Evolutionary conservation across 164 flowering plant species (phyloP).

Genomic region (Magnolia kwangsiensis): DNA sequence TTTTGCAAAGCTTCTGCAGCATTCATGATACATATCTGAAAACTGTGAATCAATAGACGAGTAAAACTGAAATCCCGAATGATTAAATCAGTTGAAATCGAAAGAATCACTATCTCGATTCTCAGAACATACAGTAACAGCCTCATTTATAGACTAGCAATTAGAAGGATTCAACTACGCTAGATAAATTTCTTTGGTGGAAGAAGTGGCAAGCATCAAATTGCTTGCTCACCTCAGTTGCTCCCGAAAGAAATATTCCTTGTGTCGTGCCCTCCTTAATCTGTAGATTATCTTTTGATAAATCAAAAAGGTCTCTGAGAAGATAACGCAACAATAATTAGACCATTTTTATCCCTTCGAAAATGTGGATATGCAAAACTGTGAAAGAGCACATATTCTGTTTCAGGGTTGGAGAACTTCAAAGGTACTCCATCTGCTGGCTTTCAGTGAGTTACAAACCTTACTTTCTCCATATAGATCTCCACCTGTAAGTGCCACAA

Average conservation of each 20-base stretch:
- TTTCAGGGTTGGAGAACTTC: too few relatives aligned
- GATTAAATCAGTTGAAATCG: background rate
- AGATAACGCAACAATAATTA: too few relatives aligned
- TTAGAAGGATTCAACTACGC: background rate
- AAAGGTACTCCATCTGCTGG: too few relatives aligned
- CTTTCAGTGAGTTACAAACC: too few relatives aligned
- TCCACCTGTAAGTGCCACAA: too few relatives aligned
- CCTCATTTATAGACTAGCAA: background rate
- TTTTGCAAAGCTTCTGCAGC: slow-evolving; percentile 54
- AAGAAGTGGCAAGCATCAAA: too few relatives aligned
- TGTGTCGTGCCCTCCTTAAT: slow-evolving; percentile 46
- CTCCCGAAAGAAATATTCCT: slow-evolving; percentile 66
- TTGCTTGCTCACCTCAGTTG: slow-evolving; percentile 54
- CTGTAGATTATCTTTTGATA: too few relatives aligned
- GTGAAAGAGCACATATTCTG: too few relatives aligned
- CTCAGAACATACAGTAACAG: background rate
- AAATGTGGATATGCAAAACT: too few relatives aligned
- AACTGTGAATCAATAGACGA: background rate
- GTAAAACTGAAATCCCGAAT: background rate
- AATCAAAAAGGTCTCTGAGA: too few relatives aligned
- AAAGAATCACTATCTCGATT: background rate
- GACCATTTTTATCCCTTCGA: slow-evolving; percentile 17
- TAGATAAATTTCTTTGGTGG: too few relatives aligned
- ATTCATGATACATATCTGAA: slow-evolving; percentile 49
- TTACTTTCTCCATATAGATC: too few relatives aligned